A percentile compares a stretch with the other conserved stretches of the same genome.
Evolutionary conservation across 805 yeast species (phyloP).

Genomic region (Candida gorgasii): DNA sequence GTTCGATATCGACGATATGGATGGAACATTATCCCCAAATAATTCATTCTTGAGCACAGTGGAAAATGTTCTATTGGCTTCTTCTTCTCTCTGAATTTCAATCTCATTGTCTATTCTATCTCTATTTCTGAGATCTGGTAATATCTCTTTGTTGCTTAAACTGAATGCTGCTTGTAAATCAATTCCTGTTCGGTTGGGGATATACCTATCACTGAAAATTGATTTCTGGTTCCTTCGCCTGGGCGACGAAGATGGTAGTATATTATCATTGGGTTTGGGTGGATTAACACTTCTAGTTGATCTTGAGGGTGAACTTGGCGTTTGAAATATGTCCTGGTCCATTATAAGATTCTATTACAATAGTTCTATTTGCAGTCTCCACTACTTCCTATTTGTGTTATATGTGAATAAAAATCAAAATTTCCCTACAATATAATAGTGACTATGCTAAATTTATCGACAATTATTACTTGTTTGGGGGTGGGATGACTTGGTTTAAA

Average conservation of each 20-base stretch:
- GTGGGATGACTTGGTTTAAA: neutral
- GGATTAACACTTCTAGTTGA: slow-evolving; percentile 41
- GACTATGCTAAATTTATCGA: neutral
- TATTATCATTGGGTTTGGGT: slow-evolving; percentile 33
- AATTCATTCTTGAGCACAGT: slow-evolving; percentile 85
- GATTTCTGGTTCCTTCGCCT: slow-evolving; percentile 49
- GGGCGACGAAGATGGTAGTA: slow-evolving; percentile 39
- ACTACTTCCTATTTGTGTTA: slow-evolving; percentile 4
- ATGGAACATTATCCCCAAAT: slow-evolving; percentile 83
- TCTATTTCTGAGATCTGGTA: slow-evolving; percentile 32
- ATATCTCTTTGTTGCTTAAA: slow-evolving; percentile 46
- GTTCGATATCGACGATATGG: slow-evolving; percentile 38
- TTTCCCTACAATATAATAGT: no score
- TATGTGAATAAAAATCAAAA: no score
- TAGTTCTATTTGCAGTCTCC: no score
- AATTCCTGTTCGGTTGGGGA: slow-evolving; percentile 84
- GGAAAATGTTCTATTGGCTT: slow-evolving; percentile 85
- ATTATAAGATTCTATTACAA: neutral
- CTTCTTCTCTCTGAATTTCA: slow-evolving; percentile 69
- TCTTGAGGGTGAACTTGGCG: slow-evolving; percentile 45
- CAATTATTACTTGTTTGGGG: neutral
- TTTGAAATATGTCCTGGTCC: slow-evolving; percentile 26
- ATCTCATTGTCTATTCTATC: slow-evolving; percentile 53
- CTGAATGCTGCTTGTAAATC: slow-evolving; percentile 86
- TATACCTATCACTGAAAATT: slow-evolving; percentile 78